A percentile compares a stretch with the other conserved stretches of the same genome.
These are phyloP conservation scores for Arthrobotrys entomopaga DNA, from an alignment of 2,329 filamentous ascomycete genomes.

Conservation along the genomic window DNA sequence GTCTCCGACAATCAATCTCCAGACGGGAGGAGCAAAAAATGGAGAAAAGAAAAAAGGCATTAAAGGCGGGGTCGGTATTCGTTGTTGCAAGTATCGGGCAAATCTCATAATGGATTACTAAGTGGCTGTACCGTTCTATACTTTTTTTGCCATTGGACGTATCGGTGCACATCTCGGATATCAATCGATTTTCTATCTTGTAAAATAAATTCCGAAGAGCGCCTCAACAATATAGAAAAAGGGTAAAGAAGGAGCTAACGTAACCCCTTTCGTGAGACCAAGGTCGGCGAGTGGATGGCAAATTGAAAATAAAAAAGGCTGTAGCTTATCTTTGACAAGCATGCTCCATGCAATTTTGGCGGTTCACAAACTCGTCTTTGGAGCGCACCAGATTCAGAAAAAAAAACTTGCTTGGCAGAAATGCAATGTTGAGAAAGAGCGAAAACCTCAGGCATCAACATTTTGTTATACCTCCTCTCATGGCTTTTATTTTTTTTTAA, in stretches of 20 bases:
- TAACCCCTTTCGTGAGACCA: no score
- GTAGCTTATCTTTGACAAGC: slow-evolving; percentile 54
- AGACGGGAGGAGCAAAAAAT: neutral
- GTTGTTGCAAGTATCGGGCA: slow-evolving; percentile 37
- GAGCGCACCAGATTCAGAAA: slow-evolving; percentile 1
- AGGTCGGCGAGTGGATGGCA: slow-evolving; percentile 32
- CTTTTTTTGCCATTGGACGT: slow-evolving; percentile 24
- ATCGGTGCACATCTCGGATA: slow-evolving; percentile 7
- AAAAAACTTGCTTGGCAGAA: neutral
- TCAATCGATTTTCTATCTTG: neutral
- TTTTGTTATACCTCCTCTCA: no score
- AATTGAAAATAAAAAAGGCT: slow-evolving; percentile 43
- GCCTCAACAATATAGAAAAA: slow-evolving; percentile 32
- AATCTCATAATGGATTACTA: slow-evolving; percentile 17
- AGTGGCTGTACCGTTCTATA: slow-evolving; percentile 6
- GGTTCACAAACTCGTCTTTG: slow-evolving; percentile 2
- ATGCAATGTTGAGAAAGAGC: slow-evolving; percentile 5
- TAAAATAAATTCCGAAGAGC: slow-evolving; percentile 16
- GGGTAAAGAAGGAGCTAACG: no score
- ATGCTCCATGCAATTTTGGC: slow-evolving; percentile 22
- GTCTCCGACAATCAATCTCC: neutral
- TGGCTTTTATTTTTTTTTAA: slow-evolving; percentile 16
- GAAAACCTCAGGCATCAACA: neutral
- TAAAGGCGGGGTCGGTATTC: slow-evolving; percentile 18
- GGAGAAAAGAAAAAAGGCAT: neutral